Evolutionary conservation across 192 early-diverging fungal species (phyloP), one percentile per base, ranked within the genome.

Genomic region (Entomortierella parvispora): DNA sequence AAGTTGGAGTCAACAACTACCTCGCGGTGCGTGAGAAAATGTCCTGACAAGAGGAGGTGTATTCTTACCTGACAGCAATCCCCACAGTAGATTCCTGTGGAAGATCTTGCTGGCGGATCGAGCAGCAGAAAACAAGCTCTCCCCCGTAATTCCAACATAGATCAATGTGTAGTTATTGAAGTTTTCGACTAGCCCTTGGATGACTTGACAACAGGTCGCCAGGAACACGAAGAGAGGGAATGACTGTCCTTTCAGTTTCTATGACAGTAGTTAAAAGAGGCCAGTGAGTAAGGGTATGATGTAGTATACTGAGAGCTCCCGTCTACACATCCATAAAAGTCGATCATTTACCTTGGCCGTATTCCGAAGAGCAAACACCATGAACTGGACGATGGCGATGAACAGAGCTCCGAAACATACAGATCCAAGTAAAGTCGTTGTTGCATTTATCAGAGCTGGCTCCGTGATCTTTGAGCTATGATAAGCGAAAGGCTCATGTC

Each of bases 101-200:
- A 94, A 93, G 31, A 93, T 82, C 58, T 89, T 88, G 46, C 92
- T 90, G 14, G 86, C 89, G 7, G 60, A 72, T 25, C 79, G 69
- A 20, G 86, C 85, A 1, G 92, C 85, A 14, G 71, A 55, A 47
- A 79, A 83, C 43, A 93, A 84, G n/a, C 82, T 82, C 51, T 89
- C 83, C 20, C 92, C 90, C 28, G 90, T 90, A 49, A 94, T 87
- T 0, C 91, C 91, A 31, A 84, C 83, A 61, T 89, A 85, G 33
- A 93, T 85, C 32, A 94, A 80, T 11, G 89, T 88, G 75, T 93
- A 93, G 50, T 87, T 82, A 63, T 90, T 89, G 28, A 90, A 71
- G 5, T 82, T 77, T 15, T 82, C 84, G 3, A 85, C 68, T 6
- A 86, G 57, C 1, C 71, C 70, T 26, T 86, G 85, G 37, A 88